Evolutionary conservation across 805 yeast genomes (phyloP), one percentile per base, ranked within the genome.

Genomic region (Scheffersomyces coipomensis): DNA sequence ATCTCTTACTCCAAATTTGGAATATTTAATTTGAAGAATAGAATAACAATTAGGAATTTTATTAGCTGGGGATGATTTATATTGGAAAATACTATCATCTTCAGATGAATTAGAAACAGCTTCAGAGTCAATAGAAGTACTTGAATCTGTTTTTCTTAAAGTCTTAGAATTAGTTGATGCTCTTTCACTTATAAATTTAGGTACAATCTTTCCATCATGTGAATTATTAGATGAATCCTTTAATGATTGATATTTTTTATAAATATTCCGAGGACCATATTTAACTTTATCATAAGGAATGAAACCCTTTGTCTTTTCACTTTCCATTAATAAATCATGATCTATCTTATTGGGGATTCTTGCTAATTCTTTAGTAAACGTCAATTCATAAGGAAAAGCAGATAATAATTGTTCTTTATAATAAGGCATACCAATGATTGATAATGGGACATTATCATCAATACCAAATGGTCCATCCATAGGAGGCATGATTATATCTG

Each of bases 1-100:
- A 59, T 89, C 97, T 49, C 85, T 88, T 22, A 93, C 89, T 19
- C 99, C 99, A 60, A 88, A 91, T 51, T 79, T 83, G 40, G 95
- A 85, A 60, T 90, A 91, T 30, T 83, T 76, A 38, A 91, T 86
- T 43, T 83, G 85, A 33, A 88, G 68, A 49, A 81, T 79, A 29
- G 81, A 69, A 64, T 84, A 91, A 25, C 90, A 85, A 37, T 83
- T 82, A 1, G 97, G 96, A 55, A 51, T 75, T 66, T 40, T 49
- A 19, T 22, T 42, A 27, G 30, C 43, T 39, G 23, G 44, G 32
- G 41, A 38, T 39, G 35, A 38, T 38, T 44, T 48, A 34, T 38
- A 44, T 39, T 45, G 48, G 30, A 58, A 48, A 13, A 42, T 38
- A 24, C 49, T 47, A 16, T 44, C 49, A 8, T 33, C 34, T 23